A percentile compares a stretch with the other conserved stretches of the same genome.
Conservation (phyloP, 2,329 filamentous ascomycete genomes). For the Paracorniculantispora psalliotae region DNA sequence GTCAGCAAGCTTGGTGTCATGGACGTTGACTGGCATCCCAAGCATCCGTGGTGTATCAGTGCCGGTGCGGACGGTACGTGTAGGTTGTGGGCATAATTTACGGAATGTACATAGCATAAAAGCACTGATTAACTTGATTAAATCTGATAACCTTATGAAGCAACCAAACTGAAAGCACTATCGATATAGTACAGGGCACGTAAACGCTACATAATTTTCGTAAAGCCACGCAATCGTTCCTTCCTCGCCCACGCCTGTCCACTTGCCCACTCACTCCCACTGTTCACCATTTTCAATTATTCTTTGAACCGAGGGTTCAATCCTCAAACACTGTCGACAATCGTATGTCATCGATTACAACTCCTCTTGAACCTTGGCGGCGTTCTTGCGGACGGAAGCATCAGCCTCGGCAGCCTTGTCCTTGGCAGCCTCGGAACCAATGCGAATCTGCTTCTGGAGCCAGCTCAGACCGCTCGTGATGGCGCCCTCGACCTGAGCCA, state of each 20-base stretch:
- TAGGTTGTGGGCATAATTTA: conserved; percentile 70
- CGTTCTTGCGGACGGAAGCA: conserved; percentile 24
- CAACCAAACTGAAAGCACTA: too few relatives aligned
- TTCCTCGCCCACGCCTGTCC: background rate
- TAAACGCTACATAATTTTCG: conserved; percentile 9
- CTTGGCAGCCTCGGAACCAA: conserved; percentile 45
- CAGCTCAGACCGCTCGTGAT: conserved; percentile 46
- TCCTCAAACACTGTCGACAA: too few relatives aligned
- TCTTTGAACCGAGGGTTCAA: too few relatives aligned
- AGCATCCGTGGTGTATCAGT: conserved; percentile 89
- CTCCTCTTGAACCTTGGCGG: conserved; percentile 41
- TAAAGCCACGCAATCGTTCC: too few relatives aligned
- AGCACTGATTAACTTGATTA: conserved; percentile 3
- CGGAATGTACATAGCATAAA: conserved; percentile 4
- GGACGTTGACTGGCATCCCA: conserved; percentile 93
- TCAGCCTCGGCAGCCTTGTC: conserved; percentile 38
- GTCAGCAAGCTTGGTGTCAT: conserved; percentile 82
- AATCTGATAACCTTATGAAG: too few relatives aligned
- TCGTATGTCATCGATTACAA: conserved; percentile 34
- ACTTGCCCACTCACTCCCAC: background rate
- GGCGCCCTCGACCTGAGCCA: conserved; percentile 55
- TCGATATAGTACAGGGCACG: background rate
- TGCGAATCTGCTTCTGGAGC: conserved; percentile 43
- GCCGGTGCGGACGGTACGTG: conserved; percentile 92
- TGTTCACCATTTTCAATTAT: background rate